Percentiles rank a stretch among this genome's conserved stretches.
phyloP scores from a whole-genome alignment of 257 asterid species.

The Orobanche coerulescens region DNA sequence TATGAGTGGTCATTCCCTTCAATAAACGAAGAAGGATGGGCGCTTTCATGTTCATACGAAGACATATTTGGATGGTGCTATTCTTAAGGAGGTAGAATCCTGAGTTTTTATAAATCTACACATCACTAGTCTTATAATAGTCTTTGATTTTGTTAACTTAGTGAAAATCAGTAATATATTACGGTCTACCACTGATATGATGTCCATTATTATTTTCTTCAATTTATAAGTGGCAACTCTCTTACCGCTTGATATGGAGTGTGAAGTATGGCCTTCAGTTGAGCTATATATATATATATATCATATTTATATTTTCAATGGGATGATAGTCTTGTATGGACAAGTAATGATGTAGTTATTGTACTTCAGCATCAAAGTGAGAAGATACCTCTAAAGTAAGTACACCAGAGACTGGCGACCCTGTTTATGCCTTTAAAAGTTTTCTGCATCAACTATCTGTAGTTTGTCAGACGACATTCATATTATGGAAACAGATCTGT shows the following conservation, averaged over 20 bases:
- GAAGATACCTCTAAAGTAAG: conserved; percentile 81
- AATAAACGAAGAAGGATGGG: conserved; percentile 97
- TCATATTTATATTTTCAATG: conserved; percentile 40
- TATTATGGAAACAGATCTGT: no score
- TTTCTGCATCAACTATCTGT: no score
- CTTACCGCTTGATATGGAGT: conserved; percentile 1
- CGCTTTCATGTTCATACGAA: conserved; percentile 95
- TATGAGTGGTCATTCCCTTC: conserved; percentile 90
- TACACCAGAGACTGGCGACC: not conserved
- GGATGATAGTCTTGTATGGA: conserved; percentile 99
- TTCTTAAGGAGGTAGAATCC: conserved; percentile 76
- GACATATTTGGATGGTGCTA: conserved; percentile 95
- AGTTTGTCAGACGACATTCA: no score
- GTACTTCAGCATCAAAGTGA: conserved; percentile 93
- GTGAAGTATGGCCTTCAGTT: conserved; percentile 14
- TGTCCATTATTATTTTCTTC: conserved; percentile 14
- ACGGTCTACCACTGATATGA: conserved; percentile 8
- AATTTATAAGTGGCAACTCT: conserved; percentile 8
- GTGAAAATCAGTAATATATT: not conserved
- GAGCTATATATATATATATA: conserved; percentile 11
- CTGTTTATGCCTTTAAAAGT: not conserved
- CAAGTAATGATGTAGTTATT: conserved; percentile 84
- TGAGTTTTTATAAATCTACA: not conserved
- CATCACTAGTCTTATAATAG: no score
- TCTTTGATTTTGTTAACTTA: conserved; percentile 14